phyloP scores from a whole-genome alignment of 1,139 yeast genomes.

The Lodderomyces margitis region DNA sequence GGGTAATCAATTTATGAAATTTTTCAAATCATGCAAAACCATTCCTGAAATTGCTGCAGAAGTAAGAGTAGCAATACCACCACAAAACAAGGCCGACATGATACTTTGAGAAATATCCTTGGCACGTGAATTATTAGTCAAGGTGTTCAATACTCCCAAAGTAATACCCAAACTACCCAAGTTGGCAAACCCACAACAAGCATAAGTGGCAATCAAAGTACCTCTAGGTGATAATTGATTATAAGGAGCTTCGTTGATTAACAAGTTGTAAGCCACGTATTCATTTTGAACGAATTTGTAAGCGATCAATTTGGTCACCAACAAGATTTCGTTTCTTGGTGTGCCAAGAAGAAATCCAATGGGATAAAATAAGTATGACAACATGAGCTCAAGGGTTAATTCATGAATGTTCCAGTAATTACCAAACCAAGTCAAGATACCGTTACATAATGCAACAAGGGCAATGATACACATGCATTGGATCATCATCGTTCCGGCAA shows the following conservation, averaged over 20 bases:
- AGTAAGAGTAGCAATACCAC: conserved; percentile 54
- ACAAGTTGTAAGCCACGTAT: conserved; percentile 54
- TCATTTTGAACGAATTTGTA: conserved; percentile 64
- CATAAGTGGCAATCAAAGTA: conserved; percentile 59
- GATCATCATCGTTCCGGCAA: conserved; percentile 60
- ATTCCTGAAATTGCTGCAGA: conserved; percentile 69
- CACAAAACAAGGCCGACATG: conserved; percentile 52
- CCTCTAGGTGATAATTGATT: conserved; percentile 52
- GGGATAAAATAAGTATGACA: conserved; percentile 61
- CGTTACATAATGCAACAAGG: conserved; percentile 57
- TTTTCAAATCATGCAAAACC: conserved; percentile 50
- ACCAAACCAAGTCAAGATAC: conserved; percentile 63
- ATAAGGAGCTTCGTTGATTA: conserved; percentile 46
- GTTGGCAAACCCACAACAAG: conserved; percentile 66
- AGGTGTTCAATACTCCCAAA: conserved; percentile 58
- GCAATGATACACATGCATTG: conserved; percentile 66
- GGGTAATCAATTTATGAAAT: conserved; percentile 1
- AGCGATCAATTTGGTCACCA: conserved; percentile 54
- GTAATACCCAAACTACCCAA: conserved; percentile 65
- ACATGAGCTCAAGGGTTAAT: conserved; percentile 55
- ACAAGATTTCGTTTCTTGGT: conserved; percentile 54
- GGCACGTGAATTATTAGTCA: conserved; percentile 52
- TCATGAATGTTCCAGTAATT: conserved; percentile 57
- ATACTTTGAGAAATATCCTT: conserved; percentile 51
- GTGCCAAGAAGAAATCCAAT: conserved; percentile 61